Evolutionary conservation across 2,329 filamentous ascomycete species (phyloP), one percentile per base, ranked within the genome.

Genomic region (Blastomyces emzantsi): DNA sequence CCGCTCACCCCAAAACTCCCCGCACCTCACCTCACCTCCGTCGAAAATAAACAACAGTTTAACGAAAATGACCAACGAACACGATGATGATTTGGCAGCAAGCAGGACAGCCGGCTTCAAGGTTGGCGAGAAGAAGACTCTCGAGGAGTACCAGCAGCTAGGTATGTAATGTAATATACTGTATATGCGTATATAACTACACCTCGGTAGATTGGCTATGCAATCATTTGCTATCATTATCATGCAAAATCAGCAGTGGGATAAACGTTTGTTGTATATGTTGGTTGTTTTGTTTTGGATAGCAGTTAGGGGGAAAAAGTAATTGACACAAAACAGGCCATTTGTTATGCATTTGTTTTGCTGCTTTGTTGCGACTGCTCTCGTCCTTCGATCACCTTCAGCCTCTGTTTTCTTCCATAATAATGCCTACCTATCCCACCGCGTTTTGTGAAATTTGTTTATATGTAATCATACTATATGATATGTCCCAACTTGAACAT

Each of bases 81-180:
- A 87, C 68, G 84, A 90, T 15, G 91, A 96, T 66, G 93, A 97
- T 73, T 86, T 93, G 70, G 82, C 89, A 77, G 88, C 91, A 68
- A 90, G 94, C 81, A 85, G 88, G 80, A 97, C 92, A 69, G 88
- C 92, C 80, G 93, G 93, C 76, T 97, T 97, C 88, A 97, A 95
- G 86, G 89, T 97, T 75, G 92, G 91, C 70, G 91, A 97, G 85
- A 97, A 97, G 88, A 96, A 97, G 85, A 95, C 90, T 71, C 84
- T 99, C 74, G 90, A 93, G 68, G 90, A 97, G 78, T 97, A 97
- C 80, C 85, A 93, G 74, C 83, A 96, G 77, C 89, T 99, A 80
- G 94, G 92, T 96, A 82, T 74, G 90, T 68, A 22, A 39, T 19
- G 19, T 39, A 25, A n/a, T n/a, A 52, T 28, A 47, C 30, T 51